These are phyloP conservation scores for Pholiota microspora DNA, from an alignment of 768 basidiomycete species.

Conservation along the genomic window DNA sequence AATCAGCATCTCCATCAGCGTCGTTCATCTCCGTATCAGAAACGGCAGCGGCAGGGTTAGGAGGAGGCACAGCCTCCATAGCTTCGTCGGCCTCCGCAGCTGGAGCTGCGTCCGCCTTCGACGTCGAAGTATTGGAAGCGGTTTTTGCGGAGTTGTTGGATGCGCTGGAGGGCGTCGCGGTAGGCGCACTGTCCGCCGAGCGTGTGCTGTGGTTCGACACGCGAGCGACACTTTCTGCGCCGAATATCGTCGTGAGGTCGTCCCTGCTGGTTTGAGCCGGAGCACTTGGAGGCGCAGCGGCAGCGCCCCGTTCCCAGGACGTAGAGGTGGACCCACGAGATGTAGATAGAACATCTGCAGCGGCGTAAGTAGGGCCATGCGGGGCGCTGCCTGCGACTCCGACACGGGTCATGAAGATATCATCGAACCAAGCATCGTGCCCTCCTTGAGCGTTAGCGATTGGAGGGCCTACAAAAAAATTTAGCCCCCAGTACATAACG, in stretches of 20 bases:
- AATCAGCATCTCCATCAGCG: constrained; percentile 1
- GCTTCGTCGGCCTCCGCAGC: not conserved
- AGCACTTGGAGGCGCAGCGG: not conserved
- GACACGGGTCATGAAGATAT: not conserved
- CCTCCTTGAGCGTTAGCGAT: not conserved
- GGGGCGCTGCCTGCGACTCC: not conserved
- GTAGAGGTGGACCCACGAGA: not conserved
- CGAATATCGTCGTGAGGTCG: constrained; percentile 4
- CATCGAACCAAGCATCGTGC: not conserved
- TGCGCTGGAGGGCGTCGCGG: not conserved
- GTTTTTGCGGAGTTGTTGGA: too few species aligned
- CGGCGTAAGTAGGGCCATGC: too few species aligned
- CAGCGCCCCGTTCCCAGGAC: not conserved
- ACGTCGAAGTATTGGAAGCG: not conserved
- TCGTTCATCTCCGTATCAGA: constrained; percentile 3
- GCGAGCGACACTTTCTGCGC: not conserved
- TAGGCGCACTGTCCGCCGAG: not conserved
- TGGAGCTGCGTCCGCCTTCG: not conserved
- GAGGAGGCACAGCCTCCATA: not conserved
- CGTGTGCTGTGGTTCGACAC: not conserved
- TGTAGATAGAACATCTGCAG: not conserved
- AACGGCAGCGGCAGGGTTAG: not conserved
- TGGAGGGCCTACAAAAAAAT: not conserved
- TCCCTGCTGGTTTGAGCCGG: constrained; percentile 4
- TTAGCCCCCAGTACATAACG: not conserved